Conservation (phyloP, 164 flowering plant species). For the Akebia trifoliata region DNA sequence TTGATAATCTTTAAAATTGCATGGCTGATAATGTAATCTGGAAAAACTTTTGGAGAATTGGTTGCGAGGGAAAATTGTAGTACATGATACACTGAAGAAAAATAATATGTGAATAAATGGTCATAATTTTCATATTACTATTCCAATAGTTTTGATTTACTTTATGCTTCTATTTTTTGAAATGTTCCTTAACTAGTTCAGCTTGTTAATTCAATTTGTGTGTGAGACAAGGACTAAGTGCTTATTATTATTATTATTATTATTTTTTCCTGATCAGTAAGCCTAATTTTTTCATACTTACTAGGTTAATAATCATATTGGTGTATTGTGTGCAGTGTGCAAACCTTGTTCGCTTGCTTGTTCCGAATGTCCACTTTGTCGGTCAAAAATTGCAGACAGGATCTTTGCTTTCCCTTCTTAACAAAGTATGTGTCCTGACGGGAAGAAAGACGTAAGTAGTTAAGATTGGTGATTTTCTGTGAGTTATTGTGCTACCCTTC, state of each 20-base stretch:
- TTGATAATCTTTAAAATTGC: no score
- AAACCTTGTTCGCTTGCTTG: slow-evolving; percentile 94
- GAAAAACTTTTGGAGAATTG: no score
- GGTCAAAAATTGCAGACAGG: slow-evolving; percentile 82
- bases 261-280: no score
- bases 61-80: no score
- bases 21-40: no score
- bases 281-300: no score
- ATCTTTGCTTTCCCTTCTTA: slow-evolving; percentile 83
- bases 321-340: slow-evolving; percentile 64
- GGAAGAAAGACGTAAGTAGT: slow-evolving; percentile 6
- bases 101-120: no score
- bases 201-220: background rate
- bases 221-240: background rate
- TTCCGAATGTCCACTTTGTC: slow-evolving; percentile 91
- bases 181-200: slow-evolving; percentile 9
- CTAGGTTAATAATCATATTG: background rate
- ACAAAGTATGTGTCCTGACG: slow-evolving; percentile 13
- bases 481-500: background rate
- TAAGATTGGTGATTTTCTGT: background rate
- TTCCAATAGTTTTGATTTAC: no score
- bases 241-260: background rate
- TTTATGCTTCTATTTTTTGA: no score
- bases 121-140: no score
- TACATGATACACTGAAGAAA: no score